These are phyloP conservation scores for Nannochloris sp. DNA, from an alignment of 139 green algal species.

Conservation along the genomic window DNA sequence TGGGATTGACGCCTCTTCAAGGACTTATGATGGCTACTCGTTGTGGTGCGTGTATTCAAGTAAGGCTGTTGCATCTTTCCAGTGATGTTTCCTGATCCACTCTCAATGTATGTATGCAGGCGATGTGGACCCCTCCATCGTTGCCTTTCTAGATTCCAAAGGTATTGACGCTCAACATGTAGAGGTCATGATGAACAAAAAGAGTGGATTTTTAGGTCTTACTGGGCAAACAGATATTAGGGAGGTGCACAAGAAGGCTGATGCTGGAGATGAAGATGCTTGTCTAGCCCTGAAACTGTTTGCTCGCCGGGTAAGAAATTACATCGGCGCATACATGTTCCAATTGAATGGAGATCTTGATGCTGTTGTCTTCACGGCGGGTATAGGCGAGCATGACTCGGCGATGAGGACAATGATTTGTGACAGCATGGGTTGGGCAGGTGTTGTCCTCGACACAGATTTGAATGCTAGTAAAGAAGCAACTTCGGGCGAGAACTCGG, in stretches of 20 bases:
- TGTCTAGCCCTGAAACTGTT: constrained; percentile 73
- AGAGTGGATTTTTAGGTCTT: constrained; percentile 38
- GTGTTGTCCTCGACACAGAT: constrained; percentile 51
- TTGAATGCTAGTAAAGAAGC: constrained; percentile 40
- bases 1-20: constrained; percentile 29
- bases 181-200: constrained; percentile 79
- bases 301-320: constrained; percentile 72
- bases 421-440: constrained; percentile 26
- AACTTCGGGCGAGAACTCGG: not conserved
- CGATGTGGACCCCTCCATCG: constrained; percentile 4
- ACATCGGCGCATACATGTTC: constrained; percentile 73
- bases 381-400: constrained; percentile 32
- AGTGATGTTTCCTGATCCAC: not conserved
- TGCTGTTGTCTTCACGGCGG: constrained; percentile 78
- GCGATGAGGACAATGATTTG: constrained; percentile 7
- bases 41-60: constrained; percentile 14
- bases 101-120: not conserved
- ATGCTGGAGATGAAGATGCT: constrained; percentile 33
- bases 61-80: constrained; percentile 4
- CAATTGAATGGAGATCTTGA: constrained; percentile 64
- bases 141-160: not conserved
- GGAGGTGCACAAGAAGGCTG: constrained; percentile 38
- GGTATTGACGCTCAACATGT: constrained; percentile 28
- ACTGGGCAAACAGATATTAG: constrained; percentile 53
- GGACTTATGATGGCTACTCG: constrained; percentile 28